Conservation (phyloP, 441 rosid genomes). For the Pelargonium cotyledonis region DNA sequence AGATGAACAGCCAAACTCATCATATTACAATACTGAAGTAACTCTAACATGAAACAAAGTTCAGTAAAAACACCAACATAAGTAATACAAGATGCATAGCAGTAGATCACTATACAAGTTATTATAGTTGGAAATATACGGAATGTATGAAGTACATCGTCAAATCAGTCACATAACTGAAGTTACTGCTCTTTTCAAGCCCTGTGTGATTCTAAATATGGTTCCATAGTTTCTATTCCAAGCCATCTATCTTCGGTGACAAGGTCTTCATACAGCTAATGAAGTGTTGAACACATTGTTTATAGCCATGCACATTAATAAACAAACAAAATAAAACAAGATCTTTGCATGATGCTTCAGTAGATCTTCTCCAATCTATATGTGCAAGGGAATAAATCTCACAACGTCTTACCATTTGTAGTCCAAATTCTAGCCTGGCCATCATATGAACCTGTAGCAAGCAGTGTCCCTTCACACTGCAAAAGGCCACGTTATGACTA, state of each 20-base stretch:
- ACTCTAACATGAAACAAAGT: background rate
- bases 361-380: too few relatives aligned
- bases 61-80: background rate
- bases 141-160: background rate
- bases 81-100: too few relatives aligned
- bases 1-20: constrained; percentile 8
- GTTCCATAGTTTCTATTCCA: background rate
- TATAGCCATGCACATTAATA: background rate
- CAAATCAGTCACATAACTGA: background rate
- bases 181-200: background rate
- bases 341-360: too few relatives aligned
- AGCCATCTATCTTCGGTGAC: background rate
- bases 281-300: too few relatives aligned
- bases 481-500: constrained; percentile 6
- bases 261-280: constrained; percentile 2
- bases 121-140: too few relatives aligned
- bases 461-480: constrained; percentile 91
- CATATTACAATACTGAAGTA: background rate
- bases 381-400: background rate
- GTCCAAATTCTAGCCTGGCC: constrained; percentile 98
- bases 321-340: too few relatives aligned
- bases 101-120: too few relatives aligned
- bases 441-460: constrained; percentile 97
- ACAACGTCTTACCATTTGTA: constrained; percentile 50
- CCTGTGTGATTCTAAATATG: background rate